Evolutionary conservation across 305 asterid species (phyloP), one percentile per base, ranked within the genome.

Genomic region (Fraxinus platypoda): DNA sequence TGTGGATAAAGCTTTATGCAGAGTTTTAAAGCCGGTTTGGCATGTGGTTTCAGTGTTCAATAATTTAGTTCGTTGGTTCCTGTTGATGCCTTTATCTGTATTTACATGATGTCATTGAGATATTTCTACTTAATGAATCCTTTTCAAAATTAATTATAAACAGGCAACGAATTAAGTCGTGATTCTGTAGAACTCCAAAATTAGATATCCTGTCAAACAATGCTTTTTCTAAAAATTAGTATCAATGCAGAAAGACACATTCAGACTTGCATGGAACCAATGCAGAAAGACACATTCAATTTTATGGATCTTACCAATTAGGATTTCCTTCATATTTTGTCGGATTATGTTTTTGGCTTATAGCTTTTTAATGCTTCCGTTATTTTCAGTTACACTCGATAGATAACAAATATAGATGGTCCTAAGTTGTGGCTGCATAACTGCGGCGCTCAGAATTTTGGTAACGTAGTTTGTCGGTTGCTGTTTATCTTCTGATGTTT

Each of bases 31-130:
- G 70, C 72, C 52, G 81, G 31, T 59, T 34, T 70, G 68, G 68
- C 1, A 38, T 11, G 4, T 57, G 81, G 35, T 80, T 71, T 21
- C 41, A 38, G 75, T 38, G 72, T 79, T 76, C 59, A 72, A 79
- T 84, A 78, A 75, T 83, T 80, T 75, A 25, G 77, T 86, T 84
- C 52, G 19, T 33, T 74, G 4, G 35, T 82, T 76, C 68, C 83
- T 78, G 25, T 64, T 4, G 25, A 62, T 2, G 5, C 71, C 54
- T 77, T 75, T 38, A 46, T 23, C 23, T 8, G 64, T 54, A 37
- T 33, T 70, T 37, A 28, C 46, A 52, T 6, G 57, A 25, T 43
- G 25, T 43, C 72, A 26, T 38, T 79, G 31, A 1, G 21, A 17
- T 17, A 49, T 66, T 68, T 11, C 49, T 49, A 57, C 21, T 41